Base-by-base conservation (phyloP, 257 asterid species). In the Solanum bulbocastanum region DNA sequence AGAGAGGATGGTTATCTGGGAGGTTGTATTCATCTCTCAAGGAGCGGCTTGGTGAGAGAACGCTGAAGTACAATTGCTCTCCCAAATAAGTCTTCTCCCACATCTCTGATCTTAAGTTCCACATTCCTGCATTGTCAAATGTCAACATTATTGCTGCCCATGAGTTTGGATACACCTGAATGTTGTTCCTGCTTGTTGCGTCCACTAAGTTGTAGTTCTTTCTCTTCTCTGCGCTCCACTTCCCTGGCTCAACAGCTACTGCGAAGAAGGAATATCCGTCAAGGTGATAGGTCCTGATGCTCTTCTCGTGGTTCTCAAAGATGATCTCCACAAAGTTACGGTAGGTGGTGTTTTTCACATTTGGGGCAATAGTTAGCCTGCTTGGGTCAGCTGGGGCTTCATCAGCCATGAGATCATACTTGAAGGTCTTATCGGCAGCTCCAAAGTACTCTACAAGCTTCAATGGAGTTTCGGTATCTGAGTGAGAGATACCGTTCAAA, bases 221-320 rank as follows among this genome's bases (percentile, higher is more conserved):
- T 69, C 95, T 92, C 95, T 93, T 93, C 89, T 92, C 94, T 0
- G 92, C 81, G 87, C 83, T 83, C 94, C 94, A 92, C 81, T 42
- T 89, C 89, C 94, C 94, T 0, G 94, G 91, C 93, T 93, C 95
- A 12, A 92, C 87, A 8, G 92, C 95, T 20, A 91, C 94, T 3
- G 94, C 94, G 1, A 93, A 93, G 93, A 92, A 93, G 23, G 95
- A 93, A 90, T 91, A 88, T 4, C 95, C 95, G 8, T 93, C 95
- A 87, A 93, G 71, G 85, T 93, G 94, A 86, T 89, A 93, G 11
- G 93, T 90, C 83, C 92, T 93, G 83, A 93, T 93, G 27, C 87
- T 91, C 89, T 91, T 92, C 93, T 93, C 93, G 10, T 91, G 84
- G 37, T 78, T 76, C 83, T 76, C 83, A 16, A 76, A 76, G 83